Evolutionary conservation across 306 rosid species (phyloP).

Genomic region (Coriaria nepalensis): DNA sequence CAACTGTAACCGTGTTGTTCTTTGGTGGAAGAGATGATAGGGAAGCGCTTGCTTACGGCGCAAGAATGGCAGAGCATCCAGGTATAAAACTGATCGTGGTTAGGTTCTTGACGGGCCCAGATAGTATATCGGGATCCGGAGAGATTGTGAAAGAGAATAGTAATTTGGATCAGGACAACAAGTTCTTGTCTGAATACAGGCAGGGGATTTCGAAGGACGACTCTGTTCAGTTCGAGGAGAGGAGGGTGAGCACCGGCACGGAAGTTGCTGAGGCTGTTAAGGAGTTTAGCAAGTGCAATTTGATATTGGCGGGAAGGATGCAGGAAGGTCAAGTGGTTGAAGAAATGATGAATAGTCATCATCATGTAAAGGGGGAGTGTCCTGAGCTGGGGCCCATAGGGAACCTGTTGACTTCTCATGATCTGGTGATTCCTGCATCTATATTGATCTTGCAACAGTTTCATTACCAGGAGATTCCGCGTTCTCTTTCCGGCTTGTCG

Average conservation of each 20-base stretch:
- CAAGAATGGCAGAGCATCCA: conserved; percentile 58
- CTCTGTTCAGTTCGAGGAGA: conserved; percentile 30
- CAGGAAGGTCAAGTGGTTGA: conserved; percentile 29
- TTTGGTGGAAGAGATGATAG: conserved; percentile 52
- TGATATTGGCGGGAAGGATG: conserved; percentile 42
- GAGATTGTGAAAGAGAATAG: conserved; percentile 11
- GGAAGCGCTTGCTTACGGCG: conserved; percentile 55
- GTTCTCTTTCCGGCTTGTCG: background rate
- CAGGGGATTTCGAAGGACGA: conserved; percentile 8
- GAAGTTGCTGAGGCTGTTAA: conserved; percentile 18
- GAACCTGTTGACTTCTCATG: conserved; percentile 26
- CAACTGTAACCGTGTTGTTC: conserved; percentile 27
- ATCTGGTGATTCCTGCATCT: conserved; percentile 30
- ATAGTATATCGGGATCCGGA: background rate
- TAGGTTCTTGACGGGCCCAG: conserved; percentile 15
- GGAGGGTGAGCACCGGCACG: conserved; percentile 12
- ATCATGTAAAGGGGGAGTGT: conserved; percentile 24
- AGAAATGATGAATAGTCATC: background rate
- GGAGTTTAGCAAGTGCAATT: conserved; percentile 23
- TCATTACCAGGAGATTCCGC: conserved; percentile 3
- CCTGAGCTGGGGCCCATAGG: conserved; percentile 50
- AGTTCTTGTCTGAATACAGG: conserved; percentile 19
- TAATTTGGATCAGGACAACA: conserved; percentile 10
- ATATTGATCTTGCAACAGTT: conserved; percentile 49
- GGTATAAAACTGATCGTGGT: conserved; percentile 35